A percentile compares a stretch with the other conserved stretches of the same genome.
These are phyloP conservation scores for Agastache rugosa DNA, from an alignment of 257 asterid genomes.

Conservation along the genomic window DNA sequence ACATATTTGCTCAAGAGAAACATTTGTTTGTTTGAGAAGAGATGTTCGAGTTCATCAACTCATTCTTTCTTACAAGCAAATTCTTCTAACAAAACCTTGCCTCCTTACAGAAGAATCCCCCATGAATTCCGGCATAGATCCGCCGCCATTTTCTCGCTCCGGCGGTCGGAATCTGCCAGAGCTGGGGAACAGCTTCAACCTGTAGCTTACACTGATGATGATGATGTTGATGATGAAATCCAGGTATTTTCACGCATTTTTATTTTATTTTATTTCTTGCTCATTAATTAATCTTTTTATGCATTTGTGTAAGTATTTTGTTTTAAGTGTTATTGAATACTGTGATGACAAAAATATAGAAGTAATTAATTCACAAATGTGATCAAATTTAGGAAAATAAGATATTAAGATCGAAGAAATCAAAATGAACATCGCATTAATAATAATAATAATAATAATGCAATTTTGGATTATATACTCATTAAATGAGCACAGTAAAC, in stretches of 20 bases:
- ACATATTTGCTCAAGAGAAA: slow-evolving; percentile 44
- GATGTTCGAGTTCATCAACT: slow-evolving; percentile 1
- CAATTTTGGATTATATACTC: not conserved
- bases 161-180: slow-evolving; percentile 58
- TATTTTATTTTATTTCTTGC: not conserved
- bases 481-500: not conserved
- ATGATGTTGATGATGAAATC: slow-evolving; percentile 55
- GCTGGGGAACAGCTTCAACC: slow-evolving; percentile 57
- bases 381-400: not conserved
- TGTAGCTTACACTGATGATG: slow-evolving; percentile 52
- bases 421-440: not conserved
- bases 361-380: not conserved
- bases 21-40: slow-evolving; percentile 20
- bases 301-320: not conserved
- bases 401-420: not conserved
- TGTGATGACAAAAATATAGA: not conserved
- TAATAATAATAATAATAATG: not conserved
- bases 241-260: slow-evolving; percentile 42
- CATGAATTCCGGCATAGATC: slow-evolving; percentile 28
- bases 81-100: slow-evolving; percentile 36
- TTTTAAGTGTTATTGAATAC: not conserved
- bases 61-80: slow-evolving; percentile 20
- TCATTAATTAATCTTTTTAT: not conserved
- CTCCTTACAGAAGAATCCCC: slow-evolving; percentile 18
- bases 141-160: slow-evolving; percentile 30